Base-by-base conservation (phyloP, 2,329 filamentous ascomycete genomes). In the Clarireedia monteithiana region DNA sequence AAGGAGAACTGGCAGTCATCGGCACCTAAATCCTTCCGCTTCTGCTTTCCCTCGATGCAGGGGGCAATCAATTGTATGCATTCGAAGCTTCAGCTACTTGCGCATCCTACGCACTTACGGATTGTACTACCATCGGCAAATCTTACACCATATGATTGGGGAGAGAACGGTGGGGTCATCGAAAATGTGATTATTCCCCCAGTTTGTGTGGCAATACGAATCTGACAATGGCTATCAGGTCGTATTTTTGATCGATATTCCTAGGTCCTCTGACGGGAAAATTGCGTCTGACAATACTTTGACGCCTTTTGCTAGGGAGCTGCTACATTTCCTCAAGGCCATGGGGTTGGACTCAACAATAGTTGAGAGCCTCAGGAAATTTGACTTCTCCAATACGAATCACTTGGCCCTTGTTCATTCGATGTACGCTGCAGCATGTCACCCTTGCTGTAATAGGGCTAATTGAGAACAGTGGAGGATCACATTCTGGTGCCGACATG, bases 1-100 rank as follows among this genome's bases (percentile, higher is more conserved):
- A 78, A 79, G 71, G 65, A 72, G 40, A 69, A 72, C 24, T 80
- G 81, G 69, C 71, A 69, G 34, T 69, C 67, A 27, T 80, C 79
- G 58, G 75, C 74, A 9, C 80, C 80, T 17, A 61, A 65, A n/a
- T 73, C 79, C 50, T 76, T 95, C 55, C 81, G 81, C 20, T 85
- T 85, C 55, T 91, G 89, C 68, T 96, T 97, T 67, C 92, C 92
- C 15, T 79, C 59, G 80, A 2, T 96, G 88, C 76, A 82, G 42
- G 81, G 83, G 1, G 75, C 81, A 48, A 73, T 82, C 5, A 86
- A 84, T 24, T 84, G 79, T 64, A 96, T 97, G 91, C 94, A 97
- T 71, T 95, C 90, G 50, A 97, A 99, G 68, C 76, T 97, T 45
- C 91, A 95, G 79, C 72, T 97, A 1, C 77, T 97, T n/a, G 92